Percentiles rank a stretch among this genome's conserved stretches.
phyloP scores from a whole-genome alignment of 2,329 filamentous ascomycete species.

The Exophiala sp. region DNA sequence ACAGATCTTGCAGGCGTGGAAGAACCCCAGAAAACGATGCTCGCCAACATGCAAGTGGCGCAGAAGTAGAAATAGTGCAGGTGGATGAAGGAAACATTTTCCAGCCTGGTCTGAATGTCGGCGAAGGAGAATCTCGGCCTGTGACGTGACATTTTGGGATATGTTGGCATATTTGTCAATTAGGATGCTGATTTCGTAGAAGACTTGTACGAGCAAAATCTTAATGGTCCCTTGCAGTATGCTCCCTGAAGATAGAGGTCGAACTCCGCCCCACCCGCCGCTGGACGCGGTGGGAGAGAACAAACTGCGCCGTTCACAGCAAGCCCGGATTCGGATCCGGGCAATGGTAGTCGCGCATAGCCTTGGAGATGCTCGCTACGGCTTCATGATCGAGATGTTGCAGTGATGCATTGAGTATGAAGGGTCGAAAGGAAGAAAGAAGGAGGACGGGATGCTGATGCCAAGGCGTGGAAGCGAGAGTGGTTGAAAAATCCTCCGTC shows the following conservation, averaged over 20 bases:
- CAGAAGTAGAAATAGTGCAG: slow-evolving; percentile 48
- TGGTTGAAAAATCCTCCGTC: too few relatives aligned
- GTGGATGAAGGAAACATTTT: slow-evolving; percentile 36
- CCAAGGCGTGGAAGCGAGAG: too few relatives aligned
- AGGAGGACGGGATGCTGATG: too few relatives aligned
- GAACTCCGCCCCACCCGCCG: not conserved
- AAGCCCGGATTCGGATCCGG: not conserved
- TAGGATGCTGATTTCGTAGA: not conserved
- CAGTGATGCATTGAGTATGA: too few relatives aligned
- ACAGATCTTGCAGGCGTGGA: slow-evolving; percentile 43
- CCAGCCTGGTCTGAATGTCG: not conserved
- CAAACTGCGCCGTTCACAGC: not conserved
- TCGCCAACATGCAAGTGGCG: slow-evolving; percentile 40
- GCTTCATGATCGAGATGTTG: too few relatives aligned
- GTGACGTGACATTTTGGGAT: not conserved
- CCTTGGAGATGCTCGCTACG: not conserved
- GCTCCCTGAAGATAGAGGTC: not conserved
- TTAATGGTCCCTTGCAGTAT: not conserved
- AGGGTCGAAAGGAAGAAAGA: too few relatives aligned
- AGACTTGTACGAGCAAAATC: not conserved
- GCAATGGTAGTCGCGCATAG: slow-evolving; percentile 3
- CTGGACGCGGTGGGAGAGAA: not conserved
- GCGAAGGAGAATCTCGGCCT: not conserved
- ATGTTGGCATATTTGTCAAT: not conserved
- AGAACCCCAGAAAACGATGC: slow-evolving; percentile 47